These are phyloP conservation scores for Wallacemonas collosoma DNA, from an alignment of 208 protist genomes.

Conservation along the genomic window DNA sequence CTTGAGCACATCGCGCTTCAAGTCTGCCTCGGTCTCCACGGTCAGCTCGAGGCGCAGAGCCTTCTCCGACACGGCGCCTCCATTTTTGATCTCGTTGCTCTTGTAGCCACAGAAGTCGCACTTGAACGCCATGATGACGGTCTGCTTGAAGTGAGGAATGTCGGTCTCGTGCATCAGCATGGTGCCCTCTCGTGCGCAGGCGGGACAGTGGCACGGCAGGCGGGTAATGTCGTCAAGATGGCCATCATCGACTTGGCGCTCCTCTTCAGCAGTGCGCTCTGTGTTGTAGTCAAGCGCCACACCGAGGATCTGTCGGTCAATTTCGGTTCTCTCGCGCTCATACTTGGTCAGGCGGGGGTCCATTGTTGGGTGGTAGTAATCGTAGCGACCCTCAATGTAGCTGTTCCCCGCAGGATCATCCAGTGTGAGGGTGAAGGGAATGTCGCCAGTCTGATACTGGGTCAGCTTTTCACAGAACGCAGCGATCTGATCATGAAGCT, in stretches of 20 bases:
- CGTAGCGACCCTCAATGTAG: conserved; percentile 92
- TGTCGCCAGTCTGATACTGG: conserved; percentile 53
- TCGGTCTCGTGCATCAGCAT: conserved; percentile 86
- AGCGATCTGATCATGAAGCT: conserved; percentile 82
- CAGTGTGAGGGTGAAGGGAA: conserved; percentile 92
- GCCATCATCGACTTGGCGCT: conserved; percentile 79
- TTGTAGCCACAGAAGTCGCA: conserved; percentile 95
- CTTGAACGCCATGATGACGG: conserved; percentile 93
- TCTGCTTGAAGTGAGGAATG: conserved; percentile 96
- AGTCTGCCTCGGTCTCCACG: conserved; percentile 78
- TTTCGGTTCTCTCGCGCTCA: conserved; percentile 83
- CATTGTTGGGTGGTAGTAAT: conserved; percentile 89
- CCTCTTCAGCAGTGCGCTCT: conserved; percentile 64
- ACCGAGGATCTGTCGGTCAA: conserved; percentile 87
- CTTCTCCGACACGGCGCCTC: conserved; percentile 81
- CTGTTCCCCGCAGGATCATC: conserved; percentile 94
- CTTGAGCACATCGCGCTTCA: conserved; percentile 95
- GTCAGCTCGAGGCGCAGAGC: conserved; percentile 75
- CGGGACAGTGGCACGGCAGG: conserved; percentile 79
- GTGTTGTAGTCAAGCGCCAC: conserved; percentile 91
- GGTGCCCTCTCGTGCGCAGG: conserved; percentile 62
- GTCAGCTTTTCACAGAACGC: conserved; percentile 78
- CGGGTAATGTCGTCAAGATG: conserved; percentile 67
- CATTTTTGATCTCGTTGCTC: conserved; percentile 94
- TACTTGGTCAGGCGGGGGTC: conserved; percentile 85